Evolutionary conservation across 495 filamentous ascomycete species (phyloP), one percentile per base, ranked within the genome.

Genomic region (Penicillium cinerascens): DNA sequence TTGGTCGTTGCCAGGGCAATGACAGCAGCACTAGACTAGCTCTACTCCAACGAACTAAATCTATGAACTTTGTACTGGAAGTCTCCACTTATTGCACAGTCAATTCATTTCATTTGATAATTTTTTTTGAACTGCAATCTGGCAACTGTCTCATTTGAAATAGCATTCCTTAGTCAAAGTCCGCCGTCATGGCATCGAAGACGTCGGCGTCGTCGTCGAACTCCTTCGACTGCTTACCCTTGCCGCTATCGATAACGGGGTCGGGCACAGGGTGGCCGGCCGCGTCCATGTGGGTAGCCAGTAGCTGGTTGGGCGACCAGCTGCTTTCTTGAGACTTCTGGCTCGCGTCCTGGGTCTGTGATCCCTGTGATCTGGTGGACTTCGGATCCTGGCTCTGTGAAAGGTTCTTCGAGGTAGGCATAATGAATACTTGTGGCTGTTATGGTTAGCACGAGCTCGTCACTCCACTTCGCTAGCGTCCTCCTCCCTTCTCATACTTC

Each of bases 161-260:
- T n/a, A n/a, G n/a, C n/a, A n/a, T n/a, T 13, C 37, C 17, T 46
- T 70, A 72, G 41, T 68, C 70, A 59, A 75, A 75, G 35, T 72
- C 66, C 7, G 64, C 56, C 18, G 53, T 62, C 44, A 65, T 64
- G 2, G 70, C 70, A 0, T 62, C 62, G 13, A 54, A 65, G 10
- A 66, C 15, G 42, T 73, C 66, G 3, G 52, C 59, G 10, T 71
- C 64, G n/a, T 60, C 52, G 17, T 43, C 11, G 21, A 16, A 41
- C 3, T 44, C 42, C 37, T 58, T 47, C 7, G 50, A 29, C 49
- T 65, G 64, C 27, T 49, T 54, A 3, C 33, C 46, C 44, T 56
- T 55, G 17, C 39, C 35, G 7, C 53, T 61, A 27, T 70, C 64
- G 7, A 48, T 59, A 44, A 42, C 49, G 6, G 61, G 54, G 21